These are phyloP conservation scores for Saccharomycopsis sp. DNA, from an alignment of 805 yeast genomes.

Conservation along the genomic window DNA sequence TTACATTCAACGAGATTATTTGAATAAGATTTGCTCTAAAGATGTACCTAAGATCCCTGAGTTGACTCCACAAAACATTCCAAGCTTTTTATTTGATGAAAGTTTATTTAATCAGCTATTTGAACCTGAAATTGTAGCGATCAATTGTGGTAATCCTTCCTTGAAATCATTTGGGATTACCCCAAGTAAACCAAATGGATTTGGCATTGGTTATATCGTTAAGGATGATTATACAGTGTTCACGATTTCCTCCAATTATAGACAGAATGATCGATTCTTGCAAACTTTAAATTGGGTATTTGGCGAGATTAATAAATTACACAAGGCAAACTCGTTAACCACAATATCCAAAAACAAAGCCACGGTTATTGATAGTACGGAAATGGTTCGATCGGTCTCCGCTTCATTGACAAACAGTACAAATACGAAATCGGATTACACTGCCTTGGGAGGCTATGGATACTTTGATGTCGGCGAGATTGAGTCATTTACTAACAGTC, in stretches of 20 bases:
- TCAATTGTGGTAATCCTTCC: slow-evolving; percentile 91
- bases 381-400: slow-evolving; percentile 6
- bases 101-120: slow-evolving; percentile 29
- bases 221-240: slow-evolving; percentile 73
- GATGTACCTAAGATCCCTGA: slow-evolving; percentile 32
- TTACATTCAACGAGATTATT: slow-evolving; percentile 40
- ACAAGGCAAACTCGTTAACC: slow-evolving; percentile 29
- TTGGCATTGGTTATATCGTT: slow-evolving; percentile 87
- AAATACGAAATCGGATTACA: slow-evolving; percentile 23
- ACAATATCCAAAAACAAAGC: too few relatives aligned
- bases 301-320: slow-evolving; percentile 46
- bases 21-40: slow-evolving; percentile 37
- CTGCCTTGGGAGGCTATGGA: slow-evolving; percentile 67
- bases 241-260: slow-evolving; percentile 79
- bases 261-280: slow-evolving; percentile 77
- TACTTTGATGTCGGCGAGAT: slow-evolving; percentile 68
- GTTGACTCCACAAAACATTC: slow-evolving; percentile 24
- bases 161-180: slow-evolving; percentile 82
- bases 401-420: slow-evolving; percentile 23
- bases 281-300: slow-evolving; percentile 67
- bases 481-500: slow-evolving; percentile 28
- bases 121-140: slow-evolving; percentile 40
- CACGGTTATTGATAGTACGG: neutral
- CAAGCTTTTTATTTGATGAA: slow-evolving; percentile 41
- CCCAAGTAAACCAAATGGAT: slow-evolving; percentile 83